phyloP scores from a whole-genome alignment of 768 basidiomycete species.

The Lactifluus pinguis region DNA sequence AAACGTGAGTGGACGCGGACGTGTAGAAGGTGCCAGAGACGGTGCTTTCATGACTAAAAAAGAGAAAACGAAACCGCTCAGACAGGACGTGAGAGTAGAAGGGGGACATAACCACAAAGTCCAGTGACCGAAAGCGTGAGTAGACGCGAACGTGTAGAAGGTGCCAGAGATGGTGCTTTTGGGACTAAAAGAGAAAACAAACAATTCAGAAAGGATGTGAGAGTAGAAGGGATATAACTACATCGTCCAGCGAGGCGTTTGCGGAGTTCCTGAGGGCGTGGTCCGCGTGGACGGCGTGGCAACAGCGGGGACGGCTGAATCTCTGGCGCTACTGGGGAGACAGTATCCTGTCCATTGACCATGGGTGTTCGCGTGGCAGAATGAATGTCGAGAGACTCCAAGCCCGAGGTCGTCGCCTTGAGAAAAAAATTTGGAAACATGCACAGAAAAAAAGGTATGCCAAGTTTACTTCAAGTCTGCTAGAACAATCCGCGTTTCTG shows the following conservation, averaged over 20 bases:
- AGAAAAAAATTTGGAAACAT: background rate
- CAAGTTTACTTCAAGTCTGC: background rate
- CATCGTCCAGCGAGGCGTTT: slow-evolving; percentile 6
- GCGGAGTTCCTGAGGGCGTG: background rate
- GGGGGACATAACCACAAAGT: background rate
- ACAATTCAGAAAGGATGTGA: too few relatives aligned
- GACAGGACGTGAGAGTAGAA: background rate
- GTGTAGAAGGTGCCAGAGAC: slow-evolving; percentile 7
- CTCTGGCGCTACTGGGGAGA: background rate
- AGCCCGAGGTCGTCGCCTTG: background rate
- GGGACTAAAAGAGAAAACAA: too few relatives aligned
- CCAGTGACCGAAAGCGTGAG: too few relatives aligned
- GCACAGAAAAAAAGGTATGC: background rate
- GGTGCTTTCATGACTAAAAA: background rate
- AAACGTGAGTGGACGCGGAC: background rate
- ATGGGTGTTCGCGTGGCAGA: background rate
- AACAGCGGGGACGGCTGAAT: background rate
- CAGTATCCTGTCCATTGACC: too few relatives aligned
- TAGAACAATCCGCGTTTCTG: background rate
- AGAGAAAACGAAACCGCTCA: background rate
- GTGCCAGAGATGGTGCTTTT: too few relatives aligned
- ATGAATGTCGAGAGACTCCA: background rate
- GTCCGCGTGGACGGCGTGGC: background rate
- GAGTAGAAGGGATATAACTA: background rate
- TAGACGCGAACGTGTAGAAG: too few relatives aligned